Evolutionary conservation across 73 alveolate genomes (phyloP).

Genomic region (Paramecium pentaurelia): DNA sequence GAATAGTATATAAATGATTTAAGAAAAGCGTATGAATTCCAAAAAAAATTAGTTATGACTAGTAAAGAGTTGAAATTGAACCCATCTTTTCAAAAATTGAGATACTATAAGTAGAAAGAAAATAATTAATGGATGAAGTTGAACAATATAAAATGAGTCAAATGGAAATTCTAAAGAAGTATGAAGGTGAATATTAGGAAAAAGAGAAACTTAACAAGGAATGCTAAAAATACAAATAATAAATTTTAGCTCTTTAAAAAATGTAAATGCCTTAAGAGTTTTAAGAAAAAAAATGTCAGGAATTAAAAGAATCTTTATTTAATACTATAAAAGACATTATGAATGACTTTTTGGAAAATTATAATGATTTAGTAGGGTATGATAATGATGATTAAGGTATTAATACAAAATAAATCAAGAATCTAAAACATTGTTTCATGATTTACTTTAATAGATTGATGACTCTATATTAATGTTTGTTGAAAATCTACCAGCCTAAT

Average conservation of each 20-base stretch:
- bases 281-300: constrained; percentile 9
- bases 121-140: constrained; percentile 3
- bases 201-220: background rate
- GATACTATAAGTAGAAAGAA: background rate
- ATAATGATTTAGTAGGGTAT: background rate
- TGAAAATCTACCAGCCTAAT: background rate
- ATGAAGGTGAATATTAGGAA: background rate
- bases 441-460: background rate
- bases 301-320: background rate
- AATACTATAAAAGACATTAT: background rate
- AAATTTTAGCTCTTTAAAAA: background rate
- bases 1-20: background rate
- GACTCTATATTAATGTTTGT: background rate
- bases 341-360: background rate
- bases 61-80: background rate
- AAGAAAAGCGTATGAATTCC: background rate
- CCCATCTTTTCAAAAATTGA: background rate
- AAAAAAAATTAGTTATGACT: background rate
- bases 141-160: background rate
- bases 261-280: background rate
- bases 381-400: background rate
- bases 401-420: background rate
- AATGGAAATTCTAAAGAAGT: background rate
- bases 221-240: background rate
- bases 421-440: background rate